Base-by-base conservation (phyloP, 208 protist species). In the Wallacemonas sp. region DNA sequence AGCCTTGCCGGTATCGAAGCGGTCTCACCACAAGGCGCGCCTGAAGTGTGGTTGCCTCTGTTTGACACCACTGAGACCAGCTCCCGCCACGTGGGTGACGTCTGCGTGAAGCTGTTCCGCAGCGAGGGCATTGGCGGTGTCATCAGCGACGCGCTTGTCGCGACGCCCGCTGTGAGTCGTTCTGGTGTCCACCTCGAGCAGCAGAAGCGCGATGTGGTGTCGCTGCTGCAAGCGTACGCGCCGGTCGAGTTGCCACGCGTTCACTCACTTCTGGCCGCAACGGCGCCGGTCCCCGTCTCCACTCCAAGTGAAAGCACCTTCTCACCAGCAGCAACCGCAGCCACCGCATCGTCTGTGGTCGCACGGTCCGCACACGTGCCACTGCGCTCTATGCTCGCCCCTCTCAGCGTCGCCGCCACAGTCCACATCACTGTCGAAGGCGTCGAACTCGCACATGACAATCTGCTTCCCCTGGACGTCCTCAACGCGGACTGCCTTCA, bases 381-480 rank as follows among this genome's bases (percentile, higher is more conserved):
- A 9, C 62, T 79, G 56, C 67, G 73, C 3, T 36, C 36, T 6
- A 41, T 56, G 49, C 47, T 79, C 26, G 61, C 67, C 5, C 57
- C 68, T 11, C 43, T 60, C 0, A 27, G 2, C 30, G 34, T 70
- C 17, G 34, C 33, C 8, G 33, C 32, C n/a, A 79, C 73, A 1
- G 58, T 74, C 32, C 71, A 68, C 30, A 32, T 79, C 0, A 52
- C 67, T 23, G 23, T 79, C 17, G 63, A 49, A 19, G 63, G 70
- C 9, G 2, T 75, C 0, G 61, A 55, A 4, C 14, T 61, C 8
- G 1, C 27, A 39, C 6, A 55, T n/a, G 5, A 0, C 14, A 33
- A 58, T 0, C 3, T 58, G 0, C 52, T 58, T 19, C 52, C 52
- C 5, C 11, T 39, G 12, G 52, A 58, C 17, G 11, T 58, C 4